phyloP scores from a whole-genome alignment of 2,329 filamentous ascomycete species.

The Diaporthe capsici region DNA sequence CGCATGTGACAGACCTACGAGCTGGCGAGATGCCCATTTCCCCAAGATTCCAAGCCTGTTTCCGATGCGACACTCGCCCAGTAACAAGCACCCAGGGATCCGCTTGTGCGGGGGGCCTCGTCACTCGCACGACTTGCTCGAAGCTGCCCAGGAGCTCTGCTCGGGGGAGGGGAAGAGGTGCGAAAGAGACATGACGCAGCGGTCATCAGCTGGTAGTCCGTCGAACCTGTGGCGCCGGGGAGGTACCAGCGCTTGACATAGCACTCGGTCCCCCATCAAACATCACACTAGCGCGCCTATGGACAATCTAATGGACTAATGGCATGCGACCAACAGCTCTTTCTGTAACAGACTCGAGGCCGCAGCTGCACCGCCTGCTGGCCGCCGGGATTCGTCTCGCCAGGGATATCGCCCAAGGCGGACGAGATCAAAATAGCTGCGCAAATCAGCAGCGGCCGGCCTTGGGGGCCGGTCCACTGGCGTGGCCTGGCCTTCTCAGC shows the following conservation, averaged over 20 bases:
- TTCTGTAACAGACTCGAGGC: constrained; percentile 37
- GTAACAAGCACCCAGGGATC: constrained; percentile 26
- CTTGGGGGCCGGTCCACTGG: neutral
- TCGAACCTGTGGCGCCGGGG: neutral
- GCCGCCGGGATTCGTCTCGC: constrained; percentile 22
- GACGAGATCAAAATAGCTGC: constrained; percentile 31
- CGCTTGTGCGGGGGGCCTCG: constrained; percentile 18
- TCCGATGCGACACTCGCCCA: constrained; percentile 21
- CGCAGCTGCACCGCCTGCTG: constrained; percentile 6
- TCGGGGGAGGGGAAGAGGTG: constrained; percentile 22
- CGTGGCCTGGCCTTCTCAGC: constrained; percentile 17
- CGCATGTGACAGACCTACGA: constrained; percentile 30
- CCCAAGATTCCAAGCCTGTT: constrained; percentile 18
- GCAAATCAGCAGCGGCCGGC: constrained; percentile 28
- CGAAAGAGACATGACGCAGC: constrained; percentile 27
- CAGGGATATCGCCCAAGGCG: constrained; percentile 4
- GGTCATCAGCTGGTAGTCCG: constrained; percentile 30
- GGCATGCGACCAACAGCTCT: constrained; percentile 26
- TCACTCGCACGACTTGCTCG: constrained; percentile 16
- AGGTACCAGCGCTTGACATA: constrained; percentile 24
- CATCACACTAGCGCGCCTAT: constrained; percentile 10
- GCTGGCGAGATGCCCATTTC: constrained; percentile 24
- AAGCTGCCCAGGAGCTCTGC: constrained; percentile 14
- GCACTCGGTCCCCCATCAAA: constrained; percentile 15
- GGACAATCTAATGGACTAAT: constrained; percentile 22